Evolutionary conservation across 208 protist species (phyloP), one percentile per base, ranked within the genome.

Genomic region (Wallacemonas collosoma): DNA sequence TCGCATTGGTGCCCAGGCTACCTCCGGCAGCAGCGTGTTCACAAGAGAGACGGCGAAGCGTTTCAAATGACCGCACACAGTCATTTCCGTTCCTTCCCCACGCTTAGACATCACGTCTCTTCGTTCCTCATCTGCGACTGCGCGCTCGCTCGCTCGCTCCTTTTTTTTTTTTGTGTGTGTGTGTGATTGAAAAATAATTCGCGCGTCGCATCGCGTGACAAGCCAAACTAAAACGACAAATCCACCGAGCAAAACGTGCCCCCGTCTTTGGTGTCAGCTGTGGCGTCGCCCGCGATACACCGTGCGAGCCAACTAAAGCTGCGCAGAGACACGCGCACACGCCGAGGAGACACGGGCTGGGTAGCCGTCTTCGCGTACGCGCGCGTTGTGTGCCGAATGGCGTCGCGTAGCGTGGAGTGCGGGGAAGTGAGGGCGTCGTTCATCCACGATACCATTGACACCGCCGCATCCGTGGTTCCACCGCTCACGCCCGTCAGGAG

Each of bases 81-180:
- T 26, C 26, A 26, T 26, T 26, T 26, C 26, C 26, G 26, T 26
- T 26, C 26, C 26, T 26, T 26, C 26, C 26, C 26, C 26, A 26
- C 26, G 26, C 26, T 26, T 26, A 26, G 26, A 26, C 26, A 26
- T 26, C 26, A 26, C 26, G 26, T 26, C 26, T 26, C 26, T 26
- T 26, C 26, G 26, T 26, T 26, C 26, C 26, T 26, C 26, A 26
- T 26, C 26, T 26, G 26, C 26, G 0, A 26, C 26, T 26, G 26
- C 0, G 26, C 26, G 12, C 17, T 60, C 35, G 48, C 14, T 53
- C 53, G 1, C 41, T 56, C n/a, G 58, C 6, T 40, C 54, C 54
- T 62, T 64, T 68, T 61, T 61, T 75, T 75, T 60, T 75, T 48
- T 58, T 70, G 0, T 41, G 68, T 68, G 9, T 26, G 26, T 26